Conservation (phyloP, 441 rosid genomes). For the Capsella rubella region DNA sequence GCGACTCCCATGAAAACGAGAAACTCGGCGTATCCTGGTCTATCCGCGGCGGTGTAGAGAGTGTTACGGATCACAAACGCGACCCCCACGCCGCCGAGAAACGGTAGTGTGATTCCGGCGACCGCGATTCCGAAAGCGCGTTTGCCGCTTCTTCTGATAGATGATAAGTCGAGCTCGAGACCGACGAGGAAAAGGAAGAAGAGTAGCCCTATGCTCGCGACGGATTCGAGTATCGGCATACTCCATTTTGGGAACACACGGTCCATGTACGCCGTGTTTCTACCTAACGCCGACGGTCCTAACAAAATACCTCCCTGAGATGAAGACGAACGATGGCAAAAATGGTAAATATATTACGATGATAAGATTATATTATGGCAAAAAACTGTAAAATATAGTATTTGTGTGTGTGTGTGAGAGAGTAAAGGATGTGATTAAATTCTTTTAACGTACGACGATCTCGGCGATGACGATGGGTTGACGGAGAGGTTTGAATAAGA, state of each 20-base stretch:
- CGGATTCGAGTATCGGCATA: constrained; percentile 66
- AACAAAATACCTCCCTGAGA: constrained; percentile 67
- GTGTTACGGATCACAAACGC: constrained; percentile 56
- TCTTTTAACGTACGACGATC: constrained; percentile 55
- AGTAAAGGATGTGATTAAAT: background rate
- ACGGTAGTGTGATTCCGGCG: constrained; percentile 66
- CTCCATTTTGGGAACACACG: constrained; percentile 67
- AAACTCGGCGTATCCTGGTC: constrained; percentile 53
- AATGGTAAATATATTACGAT: too few species aligned
- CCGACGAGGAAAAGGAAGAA: constrained; percentile 82
- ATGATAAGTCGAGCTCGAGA: constrained; percentile 66
- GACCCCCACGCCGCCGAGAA: constrained; percentile 63
- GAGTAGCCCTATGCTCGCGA: constrained; percentile 71
- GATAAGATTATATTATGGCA: too few species aligned
- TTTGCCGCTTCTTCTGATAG: constrained; percentile 63
- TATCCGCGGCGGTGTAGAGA: constrained; percentile 53
- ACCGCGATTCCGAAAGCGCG: constrained; percentile 66
- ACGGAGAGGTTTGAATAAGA: constrained; percentile 73
- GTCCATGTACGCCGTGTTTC: constrained; percentile 53
- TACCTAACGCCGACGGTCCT: constrained; percentile 71
- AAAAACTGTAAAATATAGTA: constrained; percentile 17
- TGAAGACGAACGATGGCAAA: constrained; percentile 6
- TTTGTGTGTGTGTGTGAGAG: background rate
- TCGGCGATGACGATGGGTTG: constrained; percentile 83
- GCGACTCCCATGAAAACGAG: constrained; percentile 66